Evolutionary conservation across 2,329 filamentous ascomycete genomes (phyloP), one percentile per base, ranked within the genome.

Genomic region (Cadophora malorum): DNA sequence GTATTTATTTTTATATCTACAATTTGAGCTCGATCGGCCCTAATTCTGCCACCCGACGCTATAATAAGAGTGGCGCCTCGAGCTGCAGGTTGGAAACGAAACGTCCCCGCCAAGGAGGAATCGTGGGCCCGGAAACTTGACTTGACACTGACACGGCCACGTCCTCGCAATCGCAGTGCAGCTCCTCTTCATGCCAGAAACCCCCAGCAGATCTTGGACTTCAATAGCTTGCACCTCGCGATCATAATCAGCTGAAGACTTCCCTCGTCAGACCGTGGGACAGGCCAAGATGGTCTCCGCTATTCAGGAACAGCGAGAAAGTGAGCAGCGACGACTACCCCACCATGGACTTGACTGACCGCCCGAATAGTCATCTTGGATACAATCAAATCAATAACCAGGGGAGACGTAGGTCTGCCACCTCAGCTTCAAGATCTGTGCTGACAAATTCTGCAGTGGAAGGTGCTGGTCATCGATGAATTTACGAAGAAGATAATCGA

Each of bases 381-480:
- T 71, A 89, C 89, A 45, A 91, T 97, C 76, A 90, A 90, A 77
- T 85, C 88, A 78, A 92, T 94, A 71, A 95, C 91, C 67, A 88
- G 87, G 79, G 90, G 91, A 82, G 93, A 97, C 80, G 92, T 96
- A 85, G 80, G 88, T 77, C 66, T 64, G 49, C 50, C 38, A 53
- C 14, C 47, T 21, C 49, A 67, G 21, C 38, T 21, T 49, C 47
- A 49, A 52, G 66, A 23, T 49, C 23, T 65, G 31, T 70, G 74
- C 53, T 75, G 67, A 64, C 10, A 41, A 45, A 47, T 10, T 53
- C 59, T 66, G 49, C 73, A 97, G 94, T 99, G 96, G 96, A 99
- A 98, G 87, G 92, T 97, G 73, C 83, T 99, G 74, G 90, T 99
- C 64, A 84, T 97, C 76, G 96, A 99, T 81, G 90, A 92, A 74